Evolutionary conservation across 805 yeast species (phyloP), one percentile per base, ranked within the genome.

Genomic region (Metschnikowia gelsemii): DNA sequence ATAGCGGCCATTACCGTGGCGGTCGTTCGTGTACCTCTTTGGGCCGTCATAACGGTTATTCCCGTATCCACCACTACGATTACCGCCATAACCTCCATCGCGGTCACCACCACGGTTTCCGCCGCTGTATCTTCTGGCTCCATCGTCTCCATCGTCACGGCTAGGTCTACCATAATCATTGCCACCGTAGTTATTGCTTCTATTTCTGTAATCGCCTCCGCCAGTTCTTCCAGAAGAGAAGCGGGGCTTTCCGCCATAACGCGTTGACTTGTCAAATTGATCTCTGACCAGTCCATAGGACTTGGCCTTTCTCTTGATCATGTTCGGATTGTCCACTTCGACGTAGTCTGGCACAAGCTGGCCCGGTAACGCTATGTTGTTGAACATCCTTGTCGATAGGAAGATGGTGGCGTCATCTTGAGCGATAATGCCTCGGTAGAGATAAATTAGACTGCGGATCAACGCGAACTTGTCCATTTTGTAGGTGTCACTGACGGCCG

Each of bases 401-500:
- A 21, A 31, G 14, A 45, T 32, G 7, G 42, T 43, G 31, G 46
- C 46, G 20, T 35, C 40, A 17, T 40, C 42, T 12, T 48, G 41
- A 8, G 36, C 41, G 6, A 37, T 18, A 19, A 47, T 25, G 13
- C 16, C 22, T 16, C 55, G 22, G 40, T 45, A 47, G 20, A 53
- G 39, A 9, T 16, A 33, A 13, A 51, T 24, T 12, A 46, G 45
- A 20, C 43, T 43, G 32, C 37, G 42, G n/a, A 51, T 26, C 12
- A 47, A 23, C 3, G 8, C 42, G n/a, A 32, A 34, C 32, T 43
- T 43, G 34, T 42, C 38, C 34, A 50, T 26, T 21, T 35, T 40
- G 46, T 49, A 50, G 21, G 45, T 22, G 21, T 43, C 49, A 11
- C 50, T 36, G 13, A 64, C 54, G 45, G 58, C 61, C 9, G 54